A percentile compares a stretch with the other conserved stretches of the same genome.
Evolutionary conservation across 768 basidiomycete species (phyloP).

Genomic region (Xanthoconium stramineum): DNA sequence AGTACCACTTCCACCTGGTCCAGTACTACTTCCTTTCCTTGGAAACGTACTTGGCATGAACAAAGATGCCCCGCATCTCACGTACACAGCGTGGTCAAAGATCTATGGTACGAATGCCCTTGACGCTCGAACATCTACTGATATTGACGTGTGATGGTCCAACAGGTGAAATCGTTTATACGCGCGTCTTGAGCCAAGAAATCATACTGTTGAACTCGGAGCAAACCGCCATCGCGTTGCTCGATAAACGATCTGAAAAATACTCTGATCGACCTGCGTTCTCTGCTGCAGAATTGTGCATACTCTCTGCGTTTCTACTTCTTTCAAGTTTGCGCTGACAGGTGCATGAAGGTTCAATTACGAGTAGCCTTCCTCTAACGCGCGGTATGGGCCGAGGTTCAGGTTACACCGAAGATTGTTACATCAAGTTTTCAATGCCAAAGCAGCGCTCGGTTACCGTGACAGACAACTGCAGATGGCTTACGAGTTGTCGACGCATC

Average conservation of each 20-base stretch:
- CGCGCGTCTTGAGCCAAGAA: slow-evolving; percentile 38
- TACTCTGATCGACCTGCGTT: slow-evolving; percentile 37
- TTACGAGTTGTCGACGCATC: slow-evolving; percentile 4
- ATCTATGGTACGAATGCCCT: slow-evolving; percentile 14
- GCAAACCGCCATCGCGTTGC: slow-evolving; percentile 40
- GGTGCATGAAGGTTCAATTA: slow-evolving; percentile 15
- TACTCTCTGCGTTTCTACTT: neutral
- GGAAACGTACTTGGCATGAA: slow-evolving; percentile 15
- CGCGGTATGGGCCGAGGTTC: slow-evolving; percentile 23
- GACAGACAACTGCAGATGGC: slow-evolving; percentile 13
- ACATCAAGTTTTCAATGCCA: slow-evolving; percentile 16
- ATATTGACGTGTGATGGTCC: too few species aligned
- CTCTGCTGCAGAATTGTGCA: slow-evolving; percentile 5
- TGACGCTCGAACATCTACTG: neutral
- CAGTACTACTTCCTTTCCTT: slow-evolving; percentile 10
- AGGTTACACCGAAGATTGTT: slow-evolving; percentile 22
- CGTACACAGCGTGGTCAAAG: slow-evolving; percentile 21
- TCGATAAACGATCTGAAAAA: slow-evolving; percentile 50
- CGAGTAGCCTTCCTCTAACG: slow-evolving; percentile 10
- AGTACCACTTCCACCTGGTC: slow-evolving; percentile 18
- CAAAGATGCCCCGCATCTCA: slow-evolving; percentile 6
- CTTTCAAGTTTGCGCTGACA: neutral
- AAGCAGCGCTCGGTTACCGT: slow-evolving; percentile 11
- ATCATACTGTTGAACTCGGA: slow-evolving; percentile 46
- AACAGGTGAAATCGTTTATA: slow-evolving; percentile 8